phyloP scores from a whole-genome alignment of 495 filamentous ascomycete species.

The Delitschia confertaspora region DNA sequence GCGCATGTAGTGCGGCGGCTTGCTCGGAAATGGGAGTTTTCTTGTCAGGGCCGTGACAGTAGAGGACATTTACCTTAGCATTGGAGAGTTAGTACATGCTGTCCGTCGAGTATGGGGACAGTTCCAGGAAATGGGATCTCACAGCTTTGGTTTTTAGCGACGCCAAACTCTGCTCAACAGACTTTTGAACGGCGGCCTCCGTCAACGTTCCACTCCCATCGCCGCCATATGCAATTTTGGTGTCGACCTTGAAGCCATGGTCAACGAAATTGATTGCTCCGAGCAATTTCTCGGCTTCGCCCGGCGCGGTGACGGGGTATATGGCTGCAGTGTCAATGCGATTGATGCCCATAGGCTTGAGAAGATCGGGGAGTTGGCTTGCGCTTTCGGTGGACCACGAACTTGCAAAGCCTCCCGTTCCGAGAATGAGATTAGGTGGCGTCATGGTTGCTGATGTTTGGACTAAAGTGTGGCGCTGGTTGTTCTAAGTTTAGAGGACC shows the following conservation, averaged over 20 bases:
- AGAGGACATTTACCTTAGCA: constrained; percentile 3
- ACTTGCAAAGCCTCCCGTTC: not conserved
- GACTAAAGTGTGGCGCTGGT: too few species aligned
- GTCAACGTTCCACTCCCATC: constrained; percentile 7
- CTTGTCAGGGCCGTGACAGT: constrained; percentile 10
- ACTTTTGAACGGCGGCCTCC: constrained; percentile 1
- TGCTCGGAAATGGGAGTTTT: constrained; percentile 9
- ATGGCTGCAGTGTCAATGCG: constrained; percentile 5
- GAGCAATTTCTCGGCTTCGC: constrained; percentile 4
- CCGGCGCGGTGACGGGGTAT: constrained; percentile 1
- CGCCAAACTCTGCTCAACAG: not conserved
- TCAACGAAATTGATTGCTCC: not conserved
- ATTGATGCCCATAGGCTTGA: constrained; percentile 1
- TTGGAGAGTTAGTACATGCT: too few species aligned
- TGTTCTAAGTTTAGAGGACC: too few species aligned
- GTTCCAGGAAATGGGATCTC: too few species aligned
- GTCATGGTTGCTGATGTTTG: constrained; percentile 5
- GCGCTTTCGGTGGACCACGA: not conserved
- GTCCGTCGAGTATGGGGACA: too few species aligned
- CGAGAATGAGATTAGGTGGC: constrained; percentile 2
- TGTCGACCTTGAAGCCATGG: constrained; percentile 5
- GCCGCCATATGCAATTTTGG: constrained; percentile 2
- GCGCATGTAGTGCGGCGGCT: constrained; percentile 6
- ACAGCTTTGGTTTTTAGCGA: not conserved
- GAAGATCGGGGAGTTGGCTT: not conserved